Evolutionary conservation across 2,329 filamentous ascomycete species (phyloP).

Genomic region (Nakataea oryzae): DNA sequence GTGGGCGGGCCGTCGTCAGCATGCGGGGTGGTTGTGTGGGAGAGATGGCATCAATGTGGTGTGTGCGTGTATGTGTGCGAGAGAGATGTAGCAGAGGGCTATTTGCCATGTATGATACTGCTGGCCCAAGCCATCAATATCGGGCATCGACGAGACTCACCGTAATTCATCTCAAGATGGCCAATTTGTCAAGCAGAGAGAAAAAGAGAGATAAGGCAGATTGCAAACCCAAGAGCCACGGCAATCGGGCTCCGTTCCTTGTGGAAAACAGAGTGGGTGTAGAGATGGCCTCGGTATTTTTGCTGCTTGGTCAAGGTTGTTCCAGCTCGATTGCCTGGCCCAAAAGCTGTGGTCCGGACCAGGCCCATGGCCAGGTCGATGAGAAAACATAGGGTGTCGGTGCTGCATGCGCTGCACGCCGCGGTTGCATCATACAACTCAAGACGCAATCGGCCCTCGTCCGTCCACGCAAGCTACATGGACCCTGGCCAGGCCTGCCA

Average conservation of each 20-base stretch:
- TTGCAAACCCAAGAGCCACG: too few species aligned
- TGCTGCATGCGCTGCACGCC: not conserved
- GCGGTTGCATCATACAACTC: not conserved
- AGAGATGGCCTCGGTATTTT: too few species aligned
- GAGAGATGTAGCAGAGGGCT: too few species aligned
- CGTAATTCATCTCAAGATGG: conserved; percentile 2
- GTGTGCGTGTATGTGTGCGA: not conserved
- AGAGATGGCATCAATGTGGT: too few species aligned
- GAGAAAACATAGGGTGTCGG: not conserved
- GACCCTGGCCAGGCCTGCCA: too few species aligned
- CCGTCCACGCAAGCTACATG: not conserved
- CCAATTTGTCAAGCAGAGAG: not conserved
- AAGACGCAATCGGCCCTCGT: not conserved
- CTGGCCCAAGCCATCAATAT: not conserved
- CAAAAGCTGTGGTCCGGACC: too few species aligned
- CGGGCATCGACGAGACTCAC: not conserved
- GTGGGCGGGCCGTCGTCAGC: not conserved
- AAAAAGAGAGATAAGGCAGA: too few species aligned
- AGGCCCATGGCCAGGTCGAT: not conserved
- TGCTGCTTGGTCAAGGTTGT: too few species aligned
- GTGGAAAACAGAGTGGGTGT: too few species aligned
- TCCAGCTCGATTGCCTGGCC: not conserved
- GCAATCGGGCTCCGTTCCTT: too few species aligned
- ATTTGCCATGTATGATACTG: too few species aligned
- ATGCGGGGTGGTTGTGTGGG: not conserved